Base-by-base conservation (phyloP, 1,284 basidiomycete genomes). In the Anthracocystis walkeri region DNA sequence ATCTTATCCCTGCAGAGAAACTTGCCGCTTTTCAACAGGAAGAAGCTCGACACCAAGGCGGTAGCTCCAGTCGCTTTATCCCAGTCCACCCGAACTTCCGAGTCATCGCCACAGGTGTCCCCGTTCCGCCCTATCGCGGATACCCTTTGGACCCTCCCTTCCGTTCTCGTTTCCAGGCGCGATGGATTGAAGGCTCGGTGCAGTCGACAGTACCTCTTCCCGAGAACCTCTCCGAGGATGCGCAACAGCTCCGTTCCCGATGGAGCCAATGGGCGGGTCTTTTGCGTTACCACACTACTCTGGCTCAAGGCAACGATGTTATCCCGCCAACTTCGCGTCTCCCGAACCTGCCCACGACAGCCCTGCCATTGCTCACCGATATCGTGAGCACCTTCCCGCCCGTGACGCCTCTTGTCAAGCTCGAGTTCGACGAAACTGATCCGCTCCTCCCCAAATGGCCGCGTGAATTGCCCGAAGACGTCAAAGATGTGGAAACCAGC, bases 111-210 rank as follows among this genome's bases (percentile, higher is more conserved):
- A 80, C 84, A 18, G 85, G 85, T 38, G 57, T 83, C 7, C 83
- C 82, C 14, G 71, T 78, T 2, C 85, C 86, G 8, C 86, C 86
- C 6, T 86, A 85, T 75, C 80, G 80, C 20, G 86, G 86, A 20
- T 78, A 83, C 38, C 83, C 86, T 0, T 71, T 86, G 54, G 86
- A 86, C 46, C 86, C 86, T 1, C 86, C 86, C n/a, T 86, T 86
- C 78, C 81, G 86, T 25, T 85, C 83, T 0, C 80, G 86, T 14
- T 86, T 86, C 67, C 86, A 86, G 65, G 81, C 79, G 12, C 64
- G 83, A 11, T 85, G 83, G 83, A 79, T 84, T 40, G 82, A 85
- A 46, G 82, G 83, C 12, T 66, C 75, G 0, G 80, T 84, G 3
- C 75, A 72, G 31, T 69, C 63, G 3, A 64, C 71, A 0, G 62